Evolutionary conservation across 345 rosid species (phyloP).

Genomic region (Luvunga scandens): DNA sequence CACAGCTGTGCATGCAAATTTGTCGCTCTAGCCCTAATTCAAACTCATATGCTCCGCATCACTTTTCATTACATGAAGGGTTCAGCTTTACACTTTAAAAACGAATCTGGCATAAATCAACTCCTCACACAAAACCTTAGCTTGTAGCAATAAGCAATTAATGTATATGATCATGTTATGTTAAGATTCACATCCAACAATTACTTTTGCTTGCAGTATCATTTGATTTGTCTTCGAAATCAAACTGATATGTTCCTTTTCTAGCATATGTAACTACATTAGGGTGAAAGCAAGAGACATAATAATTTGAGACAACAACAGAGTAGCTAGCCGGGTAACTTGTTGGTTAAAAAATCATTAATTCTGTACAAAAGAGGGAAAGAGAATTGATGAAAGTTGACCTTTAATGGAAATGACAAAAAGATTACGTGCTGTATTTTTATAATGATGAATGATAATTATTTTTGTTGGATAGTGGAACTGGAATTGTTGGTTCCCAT

Average conservation of each 20-base stretch:
- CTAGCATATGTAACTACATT: background rate
- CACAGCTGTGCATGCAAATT: slow-evolving; percentile 5
- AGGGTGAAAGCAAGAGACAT: slow-evolving; percentile 21
- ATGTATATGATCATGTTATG: no score
- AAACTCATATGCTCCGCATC: background rate
- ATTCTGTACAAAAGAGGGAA: background rate
- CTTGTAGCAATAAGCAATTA: no score
- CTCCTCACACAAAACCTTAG: background rate
- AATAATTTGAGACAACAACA: slow-evolving; percentile 22
- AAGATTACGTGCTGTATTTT: slow-evolving; percentile 6
- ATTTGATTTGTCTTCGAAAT: no score
- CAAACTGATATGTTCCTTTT: background rate
- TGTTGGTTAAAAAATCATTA: no score
- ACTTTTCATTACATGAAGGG: background rate
- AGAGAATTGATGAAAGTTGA: slow-evolving; percentile 21
- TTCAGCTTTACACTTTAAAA: background rate
- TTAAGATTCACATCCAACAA: no score
- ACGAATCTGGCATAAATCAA: background rate
- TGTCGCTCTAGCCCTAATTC: background rate
- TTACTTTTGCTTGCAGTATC: no score
- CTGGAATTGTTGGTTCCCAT: slow-evolving; percentile 26
- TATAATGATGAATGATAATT: slow-evolving; percentile 25
- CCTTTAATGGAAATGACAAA: slow-evolving; percentile 18
- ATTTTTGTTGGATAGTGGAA: slow-evolving; percentile 16
- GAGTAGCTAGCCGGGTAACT: slow-evolving; percentile 4